phyloP scores from a whole-genome alignment of 2,329 filamentous ascomycete species.

The Chaetomium globosum region DNA sequence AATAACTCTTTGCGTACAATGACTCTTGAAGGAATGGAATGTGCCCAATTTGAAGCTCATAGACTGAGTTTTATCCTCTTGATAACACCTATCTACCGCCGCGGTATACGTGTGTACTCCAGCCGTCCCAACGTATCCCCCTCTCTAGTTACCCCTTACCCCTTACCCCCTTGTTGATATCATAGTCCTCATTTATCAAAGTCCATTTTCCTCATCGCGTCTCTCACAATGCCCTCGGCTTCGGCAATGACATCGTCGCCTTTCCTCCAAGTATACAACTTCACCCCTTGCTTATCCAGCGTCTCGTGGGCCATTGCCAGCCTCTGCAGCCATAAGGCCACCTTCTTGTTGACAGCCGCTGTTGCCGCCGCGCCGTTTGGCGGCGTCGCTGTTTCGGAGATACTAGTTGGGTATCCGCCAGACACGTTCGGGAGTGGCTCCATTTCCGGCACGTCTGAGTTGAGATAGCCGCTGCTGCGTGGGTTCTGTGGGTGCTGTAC shows the following conservation, averaged over 20 bases:
- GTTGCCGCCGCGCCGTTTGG: slow-evolving; percentile 19
- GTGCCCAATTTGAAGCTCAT: neutral
- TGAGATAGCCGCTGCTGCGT: slow-evolving; percentile 1
- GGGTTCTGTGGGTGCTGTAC: neutral
- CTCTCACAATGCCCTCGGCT: slow-evolving; percentile 65
- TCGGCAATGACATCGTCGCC: slow-evolving; percentile 71
- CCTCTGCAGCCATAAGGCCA: slow-evolving; percentile 71
- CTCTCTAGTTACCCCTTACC: neutral
- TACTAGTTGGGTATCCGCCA: slow-evolving; percentile 1
- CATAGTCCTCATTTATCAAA: neutral
- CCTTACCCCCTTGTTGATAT: slow-evolving; percentile 17
- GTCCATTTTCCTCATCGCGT: slow-evolving; percentile 52
- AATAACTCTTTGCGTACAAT: neutral
- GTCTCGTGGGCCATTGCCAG: slow-evolving; percentile 65
- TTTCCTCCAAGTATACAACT: slow-evolving; percentile 71
- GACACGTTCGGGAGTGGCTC: neutral
- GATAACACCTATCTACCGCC: neutral
- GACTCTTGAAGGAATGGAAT: neutral
- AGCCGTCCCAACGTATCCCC: neutral
- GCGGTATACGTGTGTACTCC: neutral
- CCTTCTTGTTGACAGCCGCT: slow-evolving; percentile 61
- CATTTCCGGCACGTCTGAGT: slow-evolving; percentile 7
- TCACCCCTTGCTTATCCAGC: slow-evolving; percentile 66
- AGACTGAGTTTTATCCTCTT: neutral
- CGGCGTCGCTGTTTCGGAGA: slow-evolving; percentile 12